Evolutionary conservation across 2,329 filamentous ascomycete species (phyloP).

Genomic region (Dactylella cylindrospora): DNA sequence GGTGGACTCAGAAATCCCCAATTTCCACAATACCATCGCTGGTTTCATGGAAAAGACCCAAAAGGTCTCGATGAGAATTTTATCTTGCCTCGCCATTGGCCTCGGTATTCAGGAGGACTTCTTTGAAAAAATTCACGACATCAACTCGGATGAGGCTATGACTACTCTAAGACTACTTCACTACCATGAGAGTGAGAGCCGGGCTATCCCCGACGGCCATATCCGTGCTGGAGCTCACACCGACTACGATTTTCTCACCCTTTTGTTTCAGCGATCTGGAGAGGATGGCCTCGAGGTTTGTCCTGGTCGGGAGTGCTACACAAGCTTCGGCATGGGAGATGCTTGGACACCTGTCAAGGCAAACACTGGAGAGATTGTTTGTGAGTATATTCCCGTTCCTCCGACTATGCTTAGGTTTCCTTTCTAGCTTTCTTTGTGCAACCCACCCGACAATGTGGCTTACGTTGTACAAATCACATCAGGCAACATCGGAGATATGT

Average conservation of each 20-base stretch:
- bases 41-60: constrained; percentile 62
- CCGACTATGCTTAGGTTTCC: background rate
- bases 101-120: constrained; percentile 61
- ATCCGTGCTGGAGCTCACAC: constrained; percentile 64
- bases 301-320: constrained; percentile 63
- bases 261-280: constrained; percentile 64
- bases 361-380: constrained; percentile 60
- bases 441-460: constrained; percentile 26
- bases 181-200: constrained; percentile 58
- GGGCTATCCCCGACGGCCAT: constrained; percentile 48
- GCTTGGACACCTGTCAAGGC: constrained; percentile 66
- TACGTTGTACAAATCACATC: constrained; percentile 3
- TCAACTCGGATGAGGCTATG: constrained; percentile 57
- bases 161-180: constrained; percentile 61
- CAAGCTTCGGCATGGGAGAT: constrained; percentile 62
- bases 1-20: constrained; percentile 55
- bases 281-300: constrained; percentile 67
- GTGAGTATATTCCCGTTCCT: constrained; percentile 50
- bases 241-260: constrained; percentile 65
- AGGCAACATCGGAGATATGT: constrained; percentile 59
- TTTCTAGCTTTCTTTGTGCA: background rate
- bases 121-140: constrained; percentile 61
- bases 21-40: constrained; percentile 56
- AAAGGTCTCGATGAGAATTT: constrained; percentile 59
- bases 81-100: constrained; percentile 62